These are phyloP conservation scores for Byssoonygena ceratinophila DNA, from an alignment of 2,329 filamentous ascomycete genomes.

Conservation along the genomic window DNA sequence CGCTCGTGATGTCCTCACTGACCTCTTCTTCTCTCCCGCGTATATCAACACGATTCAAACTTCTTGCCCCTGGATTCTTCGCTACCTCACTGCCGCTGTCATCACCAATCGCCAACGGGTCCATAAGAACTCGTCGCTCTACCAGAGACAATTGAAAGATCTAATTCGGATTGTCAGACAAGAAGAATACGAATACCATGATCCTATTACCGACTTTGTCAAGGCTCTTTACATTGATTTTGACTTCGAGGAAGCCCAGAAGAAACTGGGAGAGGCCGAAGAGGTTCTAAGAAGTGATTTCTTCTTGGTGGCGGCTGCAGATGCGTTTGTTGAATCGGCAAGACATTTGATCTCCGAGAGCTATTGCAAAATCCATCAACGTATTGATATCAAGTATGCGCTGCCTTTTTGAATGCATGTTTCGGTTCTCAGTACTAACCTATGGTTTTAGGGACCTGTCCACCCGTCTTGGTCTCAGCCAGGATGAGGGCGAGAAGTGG, in stretches of 20 bases:
- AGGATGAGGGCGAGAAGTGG: slow-evolving; percentile 98
- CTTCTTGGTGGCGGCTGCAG: slow-evolving; percentile 77
- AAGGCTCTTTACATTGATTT: slow-evolving; percentile 94
- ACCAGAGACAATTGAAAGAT: slow-evolving; percentile 99
- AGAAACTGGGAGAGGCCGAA: slow-evolving; percentile 75
- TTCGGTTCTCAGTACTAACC: not conserved
- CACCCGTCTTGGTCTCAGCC: slow-evolving; percentile 76
- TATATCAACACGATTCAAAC: slow-evolving; percentile 99
- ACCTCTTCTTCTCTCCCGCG: slow-evolving; percentile 90
- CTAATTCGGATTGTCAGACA: slow-evolving; percentile 90
- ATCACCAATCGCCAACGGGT: slow-evolving; percentile 80
- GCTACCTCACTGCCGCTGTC: slow-evolving; percentile 86
- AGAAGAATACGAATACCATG: slow-evolving; percentile 93
- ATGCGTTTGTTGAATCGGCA: slow-evolving; percentile 85
- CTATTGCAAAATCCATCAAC: slow-evolving; percentile 99
- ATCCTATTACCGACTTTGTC: slow-evolving; percentile 92
- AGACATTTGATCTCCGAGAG: slow-evolving; percentile 95
- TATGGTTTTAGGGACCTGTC: slow-evolving; percentile 60
- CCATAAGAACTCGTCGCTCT: slow-evolving; percentile 65
- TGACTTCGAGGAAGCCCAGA: slow-evolving; percentile 92
- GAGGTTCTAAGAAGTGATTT: slow-evolving; percentile 88
- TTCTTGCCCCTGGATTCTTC: slow-evolving; percentile 87
- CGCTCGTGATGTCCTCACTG: slow-evolving; percentile 79
- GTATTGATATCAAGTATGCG: slow-evolving; percentile 82
- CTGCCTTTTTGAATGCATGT: not conserved